Evolutionary conservation across 805 yeast genomes (phyloP).

Genomic region (Kurtzmaniella cleridarum): DNA sequence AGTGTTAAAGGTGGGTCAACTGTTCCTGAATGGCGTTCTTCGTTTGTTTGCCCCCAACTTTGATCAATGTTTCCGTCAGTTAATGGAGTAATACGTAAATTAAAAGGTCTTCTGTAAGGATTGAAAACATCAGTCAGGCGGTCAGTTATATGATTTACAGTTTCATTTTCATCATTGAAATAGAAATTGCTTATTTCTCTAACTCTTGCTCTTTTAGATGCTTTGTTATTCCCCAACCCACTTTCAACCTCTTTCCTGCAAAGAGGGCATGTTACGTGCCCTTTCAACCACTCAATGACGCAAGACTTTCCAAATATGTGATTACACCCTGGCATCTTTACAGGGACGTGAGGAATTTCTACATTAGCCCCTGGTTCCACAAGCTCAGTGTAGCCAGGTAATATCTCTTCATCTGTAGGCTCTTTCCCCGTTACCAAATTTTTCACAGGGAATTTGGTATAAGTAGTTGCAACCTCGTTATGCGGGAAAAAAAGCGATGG

Average conservation of each 20-base stretch:
- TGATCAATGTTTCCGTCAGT: slow-evolving; percentile 34
- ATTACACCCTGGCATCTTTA: slow-evolving; percentile 37
- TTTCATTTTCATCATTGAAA: slow-evolving; percentile 14
- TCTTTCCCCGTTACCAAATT: slow-evolving; percentile 16
- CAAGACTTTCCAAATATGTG: slow-evolving; percentile 39
- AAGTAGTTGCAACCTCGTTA: slow-evolving; percentile 19
- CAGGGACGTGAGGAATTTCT: slow-evolving; percentile 25
- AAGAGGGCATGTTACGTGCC: slow-evolving; percentile 36
- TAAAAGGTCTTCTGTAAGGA: slow-evolving; percentile 31
- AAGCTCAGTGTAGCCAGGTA: slow-evolving; percentile 22
- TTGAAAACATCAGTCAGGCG: slow-evolving; percentile 33
- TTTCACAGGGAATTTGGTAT: slow-evolving; percentile 23
- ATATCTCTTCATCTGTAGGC: slow-evolving; percentile 15
- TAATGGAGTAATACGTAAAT: slow-evolving; percentile 31
- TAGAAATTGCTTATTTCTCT: slow-evolving; percentile 7
- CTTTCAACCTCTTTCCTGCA: slow-evolving; percentile 35
- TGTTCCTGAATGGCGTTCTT: background rate
- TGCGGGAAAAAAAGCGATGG: slow-evolving; percentile 29
- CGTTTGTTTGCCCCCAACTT: slow-evolving; percentile 20
- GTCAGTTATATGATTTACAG: slow-evolving; percentile 18
- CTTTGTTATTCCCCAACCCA: slow-evolving; percentile 12
- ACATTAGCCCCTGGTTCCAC: slow-evolving; percentile 4
- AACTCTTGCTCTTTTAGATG: slow-evolving; percentile 10
- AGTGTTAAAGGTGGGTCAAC: slow-evolving; percentile 23
- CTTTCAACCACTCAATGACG: slow-evolving; percentile 36